These are phyloP conservation scores for Dianthus caryophyllus DNA, from an alignment of 148 eudicot species.

Conservation along the genomic window DNA sequence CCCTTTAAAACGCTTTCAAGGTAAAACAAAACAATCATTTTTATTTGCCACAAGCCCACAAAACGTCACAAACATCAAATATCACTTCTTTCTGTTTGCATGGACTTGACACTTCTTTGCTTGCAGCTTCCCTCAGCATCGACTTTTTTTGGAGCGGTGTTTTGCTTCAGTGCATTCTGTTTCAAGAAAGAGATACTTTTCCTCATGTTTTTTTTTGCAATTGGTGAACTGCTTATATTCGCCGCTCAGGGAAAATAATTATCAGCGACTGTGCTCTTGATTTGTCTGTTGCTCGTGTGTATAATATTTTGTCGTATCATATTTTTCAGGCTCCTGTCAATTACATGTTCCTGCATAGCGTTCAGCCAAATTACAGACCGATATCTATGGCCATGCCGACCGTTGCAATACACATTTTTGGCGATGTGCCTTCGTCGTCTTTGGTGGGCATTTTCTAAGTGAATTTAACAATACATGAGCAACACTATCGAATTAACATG, in stretches of 20 bases:
- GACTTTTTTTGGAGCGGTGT: constrained; percentile 65
- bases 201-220: constrained; percentile 57
- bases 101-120: no score
- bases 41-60: no score
- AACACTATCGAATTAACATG: neutral
- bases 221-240: constrained; percentile 84
- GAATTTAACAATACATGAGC: neutral
- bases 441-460: constrained; percentile 95
- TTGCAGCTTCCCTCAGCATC: constrained; percentile 80
- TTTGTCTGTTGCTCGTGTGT: no score
- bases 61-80: neutral
- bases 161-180: constrained; percentile 84
- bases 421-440: constrained; percentile 97
- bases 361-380: constrained; percentile 78
- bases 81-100: neutral
- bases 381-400: constrained; percentile 95
- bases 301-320: no score
- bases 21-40: constrained; percentile 24
- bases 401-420: constrained; percentile 82
- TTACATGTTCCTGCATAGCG: constrained; percentile 76
- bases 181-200: constrained; percentile 57
- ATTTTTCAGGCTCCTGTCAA: constrained; percentile 88
- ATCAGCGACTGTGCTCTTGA: neutral
- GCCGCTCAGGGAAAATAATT: constrained; percentile 90
- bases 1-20: constrained; percentile 90